Base-by-base conservation (phyloP, 2,329 filamentous ascomycete genomes). In the Chaetomiaceae sp. region DNA sequence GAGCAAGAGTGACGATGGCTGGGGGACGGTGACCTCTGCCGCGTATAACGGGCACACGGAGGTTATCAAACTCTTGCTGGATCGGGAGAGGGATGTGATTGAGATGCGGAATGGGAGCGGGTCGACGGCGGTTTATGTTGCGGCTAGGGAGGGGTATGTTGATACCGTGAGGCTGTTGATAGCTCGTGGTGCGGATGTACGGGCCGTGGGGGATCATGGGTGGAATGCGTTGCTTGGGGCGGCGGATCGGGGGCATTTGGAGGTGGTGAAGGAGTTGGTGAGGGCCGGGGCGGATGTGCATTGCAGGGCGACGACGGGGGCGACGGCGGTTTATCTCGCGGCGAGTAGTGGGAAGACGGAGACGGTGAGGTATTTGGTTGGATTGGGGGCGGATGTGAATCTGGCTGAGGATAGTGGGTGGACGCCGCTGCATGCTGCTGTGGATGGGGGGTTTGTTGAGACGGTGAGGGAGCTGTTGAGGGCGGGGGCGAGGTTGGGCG, bases 361-460 rank as follows among this genome's bases (percentile, higher is more conserved):
- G 11, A 23, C 15, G 29, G 43, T 46, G 22, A 6, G 20, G 19
- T 33, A 33, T 17, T 14, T 46, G 22, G n/a, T 34, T 9, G 15
- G 7, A 19, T 7, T 36, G 4, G 29, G 43, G 4, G 43, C 19
- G 15, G 2, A 11, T n/a, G 43, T 23, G 15, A 22, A 14, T 3
- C 5, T 22, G 19, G 6, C 25, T 6, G 20, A 22, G 11, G 20
- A 20, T 15, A 33, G 14, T 15, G 42, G 40, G 6, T 42, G 38
- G 38, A 46, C 43, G 29, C 43, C 43, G 43, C 17, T 46, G 43
- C 43, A 46, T 20, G 34, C 29, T 29, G 43, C 43, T 14, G 43
- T 25, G 3, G 6, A 46, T 7, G 43, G 7, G 29, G 20, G 20
- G 4, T 6, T 34, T 33, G 43, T 36, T 2, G 43, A 46, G 43